Evolutionary conservation across 331 rosid genomes (phyloP).

Genomic region (Cucumis variabilis): DNA sequence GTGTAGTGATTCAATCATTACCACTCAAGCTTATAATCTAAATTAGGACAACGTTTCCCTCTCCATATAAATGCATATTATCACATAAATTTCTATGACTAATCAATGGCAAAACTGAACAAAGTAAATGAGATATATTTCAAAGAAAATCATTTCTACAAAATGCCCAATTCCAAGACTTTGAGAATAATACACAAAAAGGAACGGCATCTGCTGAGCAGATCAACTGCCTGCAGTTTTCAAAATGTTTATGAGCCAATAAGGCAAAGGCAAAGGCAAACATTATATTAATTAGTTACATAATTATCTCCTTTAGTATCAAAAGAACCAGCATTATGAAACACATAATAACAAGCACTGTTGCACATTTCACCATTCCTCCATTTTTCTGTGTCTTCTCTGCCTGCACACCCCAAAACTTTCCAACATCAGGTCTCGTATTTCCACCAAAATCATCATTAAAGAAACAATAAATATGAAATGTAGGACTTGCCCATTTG

Average conservation of each 20-base stretch:
- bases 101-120: not conserved
- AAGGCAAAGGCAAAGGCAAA: not conserved
- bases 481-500: not conserved
- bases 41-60: too few relatives aligned
- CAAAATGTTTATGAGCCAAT: not conserved
- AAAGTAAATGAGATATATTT: not conserved
- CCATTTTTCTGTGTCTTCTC: constrained; percentile 79
- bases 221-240: not conserved
- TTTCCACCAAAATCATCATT: not conserved
- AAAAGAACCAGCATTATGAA: constrained; percentile 69
- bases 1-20: too few relatives aligned
- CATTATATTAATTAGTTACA: constrained; percentile 33
- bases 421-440: not conserved
- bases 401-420: constrained; percentile 57
- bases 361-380: constrained; percentile 80
- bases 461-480: not conserved
- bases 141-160: not conserved
- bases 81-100: too few relatives aligned
- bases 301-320: constrained; percentile 67
- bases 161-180: not conserved
- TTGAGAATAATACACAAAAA: not conserved
- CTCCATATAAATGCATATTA: too few relatives aligned
- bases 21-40: too few relatives aligned
- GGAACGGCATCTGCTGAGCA: not conserved
- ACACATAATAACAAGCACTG: constrained; percentile 83